Evolutionary conservation across 2,329 filamentous ascomycete genomes (phyloP).

Genomic region (Escovopsis weberi): DNA sequence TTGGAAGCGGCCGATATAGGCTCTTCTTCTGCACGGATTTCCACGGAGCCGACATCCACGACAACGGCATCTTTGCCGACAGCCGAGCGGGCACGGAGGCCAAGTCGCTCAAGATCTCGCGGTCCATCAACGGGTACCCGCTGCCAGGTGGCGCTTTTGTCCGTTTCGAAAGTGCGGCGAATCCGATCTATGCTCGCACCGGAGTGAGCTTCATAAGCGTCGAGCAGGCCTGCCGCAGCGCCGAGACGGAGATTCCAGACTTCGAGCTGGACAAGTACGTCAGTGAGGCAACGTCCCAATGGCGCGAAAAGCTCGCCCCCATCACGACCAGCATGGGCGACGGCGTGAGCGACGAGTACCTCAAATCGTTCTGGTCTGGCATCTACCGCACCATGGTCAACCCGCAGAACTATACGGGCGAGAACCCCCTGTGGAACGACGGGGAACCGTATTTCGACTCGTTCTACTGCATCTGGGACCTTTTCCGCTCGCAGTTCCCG

Average conservation of each 20-base stretch:
- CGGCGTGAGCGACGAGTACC: slow-evolving; percentile 36
- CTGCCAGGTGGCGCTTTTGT: slow-evolving; percentile 50
- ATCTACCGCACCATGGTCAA: slow-evolving; percentile 60
- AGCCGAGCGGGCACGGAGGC: slow-evolving; percentile 35
- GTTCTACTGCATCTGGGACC: slow-evolving; percentile 66
- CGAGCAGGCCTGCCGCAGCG: slow-evolving; percentile 52
- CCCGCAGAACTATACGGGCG: slow-evolving; percentile 60
- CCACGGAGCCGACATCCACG: slow-evolving; percentile 37
- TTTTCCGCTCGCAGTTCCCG: slow-evolving; percentile 53
- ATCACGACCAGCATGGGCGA: slow-evolving; percentile 36
- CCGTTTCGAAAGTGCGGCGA: slow-evolving; percentile 36
- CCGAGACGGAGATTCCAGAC: slow-evolving; percentile 52
- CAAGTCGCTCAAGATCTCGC: slow-evolving; percentile 32
- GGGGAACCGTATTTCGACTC: slow-evolving; percentile 60
- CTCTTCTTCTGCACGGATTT: slow-evolving; percentile 57
- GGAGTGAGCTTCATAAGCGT: slow-evolving; percentile 56
- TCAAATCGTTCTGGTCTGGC: slow-evolving; percentile 56
- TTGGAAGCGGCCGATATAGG: slow-evolving; percentile 45
- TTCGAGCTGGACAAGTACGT: slow-evolving; percentile 45
- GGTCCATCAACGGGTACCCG: slow-evolving; percentile 37
- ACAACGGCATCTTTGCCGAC: slow-evolving; percentile 47
- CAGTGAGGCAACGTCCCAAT: slow-evolving; percentile 37
- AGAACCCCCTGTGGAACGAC: slow-evolving; percentile 53
- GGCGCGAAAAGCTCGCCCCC: slow-evolving; percentile 46
- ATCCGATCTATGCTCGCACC: slow-evolving; percentile 47